These are phyloP conservation scores for Erodium maritimum DNA, from an alignment of 345 rosid species.

Conservation along the genomic window DNA sequence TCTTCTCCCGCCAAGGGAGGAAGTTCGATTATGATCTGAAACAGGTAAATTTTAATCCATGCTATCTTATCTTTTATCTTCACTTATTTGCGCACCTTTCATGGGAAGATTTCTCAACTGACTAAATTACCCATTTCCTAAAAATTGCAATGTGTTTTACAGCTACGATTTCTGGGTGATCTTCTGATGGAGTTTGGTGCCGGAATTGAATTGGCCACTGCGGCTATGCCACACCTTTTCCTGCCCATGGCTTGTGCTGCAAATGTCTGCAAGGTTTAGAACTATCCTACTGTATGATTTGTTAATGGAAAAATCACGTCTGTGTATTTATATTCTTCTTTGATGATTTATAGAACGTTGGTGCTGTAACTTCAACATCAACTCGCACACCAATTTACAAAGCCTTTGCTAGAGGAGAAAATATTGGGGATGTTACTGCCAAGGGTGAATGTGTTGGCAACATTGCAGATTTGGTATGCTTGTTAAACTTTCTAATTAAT, in stretches of 20 bases:
- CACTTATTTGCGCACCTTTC: not conserved
- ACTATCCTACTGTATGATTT: not conserved
- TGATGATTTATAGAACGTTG: constrained; percentile 64
- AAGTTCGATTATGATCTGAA: constrained; percentile 94
- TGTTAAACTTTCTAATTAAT: constrained; percentile 3
- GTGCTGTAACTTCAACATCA: constrained; percentile 94
- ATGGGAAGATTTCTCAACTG: constrained; percentile 1
- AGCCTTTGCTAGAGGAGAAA: constrained; percentile 98
- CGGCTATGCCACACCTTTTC: constrained; percentile 88
- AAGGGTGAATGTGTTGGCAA: constrained; percentile 98
- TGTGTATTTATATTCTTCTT: constrained; percentile 8
- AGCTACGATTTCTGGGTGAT: constrained; percentile 92
- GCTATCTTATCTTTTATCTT: no score
- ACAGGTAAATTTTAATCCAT: constrained; percentile 34
- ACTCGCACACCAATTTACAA: constrained; percentile 96
- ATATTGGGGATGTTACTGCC: constrained; percentile 97
- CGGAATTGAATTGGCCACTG: constrained; percentile 89
- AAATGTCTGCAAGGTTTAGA: constrained; percentile 76
- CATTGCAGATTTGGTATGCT: constrained; percentile 85
- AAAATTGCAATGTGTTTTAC: constrained; percentile 2
- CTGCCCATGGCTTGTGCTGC: constrained; percentile 99
- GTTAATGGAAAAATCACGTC: not conserved
- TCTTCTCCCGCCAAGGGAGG: constrained; percentile 91
- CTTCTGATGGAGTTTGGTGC: constrained; percentile 97
- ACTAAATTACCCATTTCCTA: not conserved